phyloP scores from a whole-genome alignment of 164 flowering plant species.

The Dillenia suffruticosa region DNA sequence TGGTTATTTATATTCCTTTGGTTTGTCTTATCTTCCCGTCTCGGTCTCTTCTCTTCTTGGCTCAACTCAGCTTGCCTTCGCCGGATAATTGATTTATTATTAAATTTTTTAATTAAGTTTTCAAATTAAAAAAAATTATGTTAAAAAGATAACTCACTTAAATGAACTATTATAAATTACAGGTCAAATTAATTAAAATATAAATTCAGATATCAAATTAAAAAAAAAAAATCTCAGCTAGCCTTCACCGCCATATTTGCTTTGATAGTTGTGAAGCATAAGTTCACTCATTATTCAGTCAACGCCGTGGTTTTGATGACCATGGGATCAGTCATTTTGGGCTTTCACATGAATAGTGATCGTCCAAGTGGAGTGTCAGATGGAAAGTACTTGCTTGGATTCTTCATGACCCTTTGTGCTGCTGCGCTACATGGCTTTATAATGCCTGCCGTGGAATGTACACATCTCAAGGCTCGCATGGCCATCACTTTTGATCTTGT shows the following conservation, averaged over 20 bases:
- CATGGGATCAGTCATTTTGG: slow-evolving; percentile 21
- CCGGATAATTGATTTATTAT: too few species aligned
- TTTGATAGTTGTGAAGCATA: slow-evolving; percentile 19
- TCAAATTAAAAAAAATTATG: too few species aligned
- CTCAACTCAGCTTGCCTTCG: slow-evolving; percentile 29
- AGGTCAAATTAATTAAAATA: too few species aligned
- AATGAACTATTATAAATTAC: too few species aligned
- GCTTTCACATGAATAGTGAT: slow-evolving; percentile 17
- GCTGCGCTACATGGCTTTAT: slow-evolving; percentile 18
- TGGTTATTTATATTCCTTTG: slow-evolving; percentile 16
- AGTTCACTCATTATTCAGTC: slow-evolving; percentile 22
- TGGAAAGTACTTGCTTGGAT: slow-evolving; percentile 20
- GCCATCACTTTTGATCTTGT: slow-evolving; percentile 19
- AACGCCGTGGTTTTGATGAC: slow-evolving; percentile 27
- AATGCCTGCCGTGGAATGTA: slow-evolving; percentile 14
- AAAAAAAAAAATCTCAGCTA: too few species aligned
- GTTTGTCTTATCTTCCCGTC: slow-evolving; percentile 18
- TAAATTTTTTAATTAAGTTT: too few species aligned
- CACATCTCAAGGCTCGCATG: slow-evolving; percentile 9
- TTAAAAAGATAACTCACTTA: too few species aligned
- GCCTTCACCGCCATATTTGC: slow-evolving; percentile 34
- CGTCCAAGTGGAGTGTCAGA: slow-evolving; percentile 13
- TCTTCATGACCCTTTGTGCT: slow-evolving; percentile 13
- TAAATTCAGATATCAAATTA: too few species aligned
- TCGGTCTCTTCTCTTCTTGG: slow-evolving; percentile 24